phyloP scores from a whole-genome alignment of 805 yeast genomes.

The Debaryomyces hansenii region DNA sequence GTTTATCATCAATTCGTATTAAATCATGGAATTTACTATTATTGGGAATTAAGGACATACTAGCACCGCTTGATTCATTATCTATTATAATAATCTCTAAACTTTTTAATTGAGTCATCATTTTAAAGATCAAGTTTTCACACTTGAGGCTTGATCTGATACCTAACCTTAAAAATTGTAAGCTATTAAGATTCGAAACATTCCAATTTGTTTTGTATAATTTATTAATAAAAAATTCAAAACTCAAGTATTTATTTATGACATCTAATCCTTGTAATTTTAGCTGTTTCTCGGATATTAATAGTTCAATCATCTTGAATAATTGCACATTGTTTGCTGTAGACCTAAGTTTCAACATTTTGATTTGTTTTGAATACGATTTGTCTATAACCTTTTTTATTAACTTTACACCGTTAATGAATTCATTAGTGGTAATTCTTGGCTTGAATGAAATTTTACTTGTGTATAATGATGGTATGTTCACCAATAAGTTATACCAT shows the following conservation, averaged over 20 bases:
- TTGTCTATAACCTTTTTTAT: constrained; percentile 22
- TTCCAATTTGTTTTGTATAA: constrained; percentile 28
- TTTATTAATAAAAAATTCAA: constrained; percentile 23
- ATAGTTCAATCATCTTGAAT: constrained; percentile 23
- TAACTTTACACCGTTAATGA: constrained; percentile 25
- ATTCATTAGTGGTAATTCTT: constrained; percentile 27
- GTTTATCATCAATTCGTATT: neutral
- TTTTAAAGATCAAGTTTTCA: constrained; percentile 18
- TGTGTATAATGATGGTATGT: constrained; percentile 26
- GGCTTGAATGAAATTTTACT: constrained; percentile 21
- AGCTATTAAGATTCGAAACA: constrained; percentile 16
- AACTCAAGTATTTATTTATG: constrained; percentile 22
- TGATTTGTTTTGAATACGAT: constrained; percentile 15
- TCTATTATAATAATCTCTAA: constrained; percentile 23
- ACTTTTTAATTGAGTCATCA: constrained; percentile 22
- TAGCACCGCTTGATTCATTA: constrained; percentile 15
- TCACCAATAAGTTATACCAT: constrained; percentile 31
- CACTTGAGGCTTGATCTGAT: constrained; percentile 21
- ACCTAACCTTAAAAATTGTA: constrained; percentile 26
- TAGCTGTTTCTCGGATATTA: constrained; percentile 24
- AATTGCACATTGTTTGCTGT: constrained; percentile 23
- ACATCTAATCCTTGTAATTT: constrained; percentile 25
- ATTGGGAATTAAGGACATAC: constrained; percentile 17
- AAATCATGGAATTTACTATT: constrained; percentile 13
- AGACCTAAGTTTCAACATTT: constrained; percentile 20